A percentile compares a stretch with the other conserved stretches of the same genome.
Conservation (phyloP, 257 asterid genomes). For the Jacaranda copaia region DNA sequence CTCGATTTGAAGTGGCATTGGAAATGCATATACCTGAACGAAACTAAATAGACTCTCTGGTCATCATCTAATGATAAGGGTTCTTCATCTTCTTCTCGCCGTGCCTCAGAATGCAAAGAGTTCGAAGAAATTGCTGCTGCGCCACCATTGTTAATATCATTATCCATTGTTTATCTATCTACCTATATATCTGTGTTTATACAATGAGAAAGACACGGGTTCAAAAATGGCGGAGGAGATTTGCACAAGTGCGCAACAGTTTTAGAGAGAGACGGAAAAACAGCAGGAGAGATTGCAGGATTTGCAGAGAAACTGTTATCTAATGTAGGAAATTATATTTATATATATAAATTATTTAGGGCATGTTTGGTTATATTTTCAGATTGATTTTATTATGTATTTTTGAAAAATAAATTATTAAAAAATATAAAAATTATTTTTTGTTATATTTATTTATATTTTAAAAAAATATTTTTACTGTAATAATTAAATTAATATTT, state of each 20-base stretch:
- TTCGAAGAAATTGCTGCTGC: conserved; percentile 52
- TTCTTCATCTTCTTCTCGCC: conserved; percentile 51
- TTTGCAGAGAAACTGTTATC: conserved; percentile 62
- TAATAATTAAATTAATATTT: too few species aligned
- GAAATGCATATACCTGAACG: conserved; percentile 64
- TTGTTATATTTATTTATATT: too few species aligned
- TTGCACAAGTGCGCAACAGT: conserved; percentile 58
- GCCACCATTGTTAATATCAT: conserved; percentile 38
- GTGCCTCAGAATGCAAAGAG: conserved; percentile 45
- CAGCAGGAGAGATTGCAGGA: conserved; percentile 60
- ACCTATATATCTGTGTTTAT: conserved; percentile 35
- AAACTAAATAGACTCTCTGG: conserved; percentile 87
- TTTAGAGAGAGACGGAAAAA: conserved; percentile 42
- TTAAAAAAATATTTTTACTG: too few species aligned
- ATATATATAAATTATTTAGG: too few species aligned
- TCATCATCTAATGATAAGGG: conserved; percentile 56
- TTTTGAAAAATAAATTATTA: too few species aligned
- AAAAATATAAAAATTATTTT: too few species aligned
- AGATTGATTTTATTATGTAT: too few species aligned
- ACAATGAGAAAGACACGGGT: conserved; percentile 55
- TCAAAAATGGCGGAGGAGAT: conserved; percentile 79
- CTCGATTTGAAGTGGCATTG: conserved; percentile 26
- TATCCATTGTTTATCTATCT: conserved; percentile 52
- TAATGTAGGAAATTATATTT: conserved; percentile 29
- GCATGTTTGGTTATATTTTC: too few species aligned